phyloP scores from a whole-genome alignment of 164 flowering plant genomes.

The Nymphaea thermarum region DNA sequence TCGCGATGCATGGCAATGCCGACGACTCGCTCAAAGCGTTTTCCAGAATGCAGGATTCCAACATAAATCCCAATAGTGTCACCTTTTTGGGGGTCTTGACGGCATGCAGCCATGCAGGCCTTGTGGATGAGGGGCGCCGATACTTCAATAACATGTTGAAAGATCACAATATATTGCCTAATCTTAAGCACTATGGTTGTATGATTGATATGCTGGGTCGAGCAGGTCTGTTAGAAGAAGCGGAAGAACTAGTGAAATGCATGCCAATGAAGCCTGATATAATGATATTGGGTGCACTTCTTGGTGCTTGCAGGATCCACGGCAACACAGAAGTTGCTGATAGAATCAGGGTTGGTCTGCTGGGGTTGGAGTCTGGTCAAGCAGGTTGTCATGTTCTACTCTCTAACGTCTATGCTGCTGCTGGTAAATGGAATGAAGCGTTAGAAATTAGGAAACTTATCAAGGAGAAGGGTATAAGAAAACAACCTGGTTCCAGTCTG shows the following conservation, averaged over 20 bases:
- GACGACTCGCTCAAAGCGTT: slow-evolving; percentile 12
- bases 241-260: slow-evolving; percentile 12
- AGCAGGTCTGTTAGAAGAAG: slow-evolving; percentile 20
- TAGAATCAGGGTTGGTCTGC: slow-evolving; percentile 8
- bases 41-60: slow-evolving; percentile 9
- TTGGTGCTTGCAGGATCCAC: slow-evolving; percentile 23
- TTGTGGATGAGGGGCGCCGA: slow-evolving; percentile 18
- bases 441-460: slow-evolving; percentile 9
- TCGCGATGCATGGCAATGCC: slow-evolving; percentile 16
- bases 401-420: slow-evolving; percentile 18
- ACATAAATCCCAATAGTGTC: slow-evolving; percentile 12
- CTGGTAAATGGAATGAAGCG: slow-evolving; percentile 19
- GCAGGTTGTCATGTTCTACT: slow-evolving; percentile 21
- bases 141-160: slow-evolving; percentile 12
- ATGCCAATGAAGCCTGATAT: slow-evolving; percentile 21
- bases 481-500: slow-evolving; percentile 17
- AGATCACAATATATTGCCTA: slow-evolving; percentile 11
- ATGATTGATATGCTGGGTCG: slow-evolving; percentile 21
- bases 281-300: slow-evolving; percentile 18
- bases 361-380: slow-evolving; percentile 8
- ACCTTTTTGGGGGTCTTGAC: slow-evolving; percentile 20
- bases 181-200: slow-evolving; percentile 22
- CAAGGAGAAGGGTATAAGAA: slow-evolving; percentile 8
- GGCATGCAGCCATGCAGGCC: slow-evolving; percentile 22
- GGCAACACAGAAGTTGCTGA: slow-evolving; percentile 11